Conservation (phyloP, 108 stramenopile genomes). For the Bacterosira constricta region DNA sequence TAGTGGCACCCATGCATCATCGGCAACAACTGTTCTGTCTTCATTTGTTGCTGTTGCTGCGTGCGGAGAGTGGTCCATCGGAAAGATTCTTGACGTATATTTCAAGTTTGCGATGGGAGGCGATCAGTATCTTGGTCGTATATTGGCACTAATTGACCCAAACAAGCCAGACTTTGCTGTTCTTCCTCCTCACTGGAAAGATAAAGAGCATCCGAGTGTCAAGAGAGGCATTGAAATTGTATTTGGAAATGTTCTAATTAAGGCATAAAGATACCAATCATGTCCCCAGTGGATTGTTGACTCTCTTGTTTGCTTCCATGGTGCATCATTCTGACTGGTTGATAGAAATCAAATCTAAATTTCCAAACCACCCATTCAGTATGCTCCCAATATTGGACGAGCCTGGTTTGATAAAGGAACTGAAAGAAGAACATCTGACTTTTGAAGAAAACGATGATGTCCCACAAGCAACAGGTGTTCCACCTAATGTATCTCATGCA, state of each 20-base stretch:
- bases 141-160: conserved; percentile 36
- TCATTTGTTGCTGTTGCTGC: conserved; percentile 39
- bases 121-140: conserved; percentile 48
- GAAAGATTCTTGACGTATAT: conserved; percentile 47
- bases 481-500: conserved; percentile 27
- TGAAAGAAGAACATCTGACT: conserved; percentile 23
- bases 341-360: neutral
- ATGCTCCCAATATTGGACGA: conserved; percentile 27
- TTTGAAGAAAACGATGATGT: conserved; percentile 33
- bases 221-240: neutral
- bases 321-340: conserved; percentile 42
- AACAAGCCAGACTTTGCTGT: conserved; percentile 23
- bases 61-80: conserved; percentile 52
- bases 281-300: conserved; percentile 16
- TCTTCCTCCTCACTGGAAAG: conserved; percentile 46
- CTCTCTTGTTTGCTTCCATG: conserved; percentile 29
- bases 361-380: conserved; percentile 12
- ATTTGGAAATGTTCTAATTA: neutral
- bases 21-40: conserved; percentile 6
- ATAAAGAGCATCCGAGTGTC: neutral
- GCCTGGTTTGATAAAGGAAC: conserved; percentile 10
- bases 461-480: conserved; percentile 34
- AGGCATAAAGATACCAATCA: conserved; percentile 4
- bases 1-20: neutral
- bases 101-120: conserved; percentile 43